A percentile compares a stretch with the other conserved stretches of the same genome.
phyloP scores from a whole-genome alignment of 768 basidiomycete species.

The Boletus rubescentipes region DNA sequence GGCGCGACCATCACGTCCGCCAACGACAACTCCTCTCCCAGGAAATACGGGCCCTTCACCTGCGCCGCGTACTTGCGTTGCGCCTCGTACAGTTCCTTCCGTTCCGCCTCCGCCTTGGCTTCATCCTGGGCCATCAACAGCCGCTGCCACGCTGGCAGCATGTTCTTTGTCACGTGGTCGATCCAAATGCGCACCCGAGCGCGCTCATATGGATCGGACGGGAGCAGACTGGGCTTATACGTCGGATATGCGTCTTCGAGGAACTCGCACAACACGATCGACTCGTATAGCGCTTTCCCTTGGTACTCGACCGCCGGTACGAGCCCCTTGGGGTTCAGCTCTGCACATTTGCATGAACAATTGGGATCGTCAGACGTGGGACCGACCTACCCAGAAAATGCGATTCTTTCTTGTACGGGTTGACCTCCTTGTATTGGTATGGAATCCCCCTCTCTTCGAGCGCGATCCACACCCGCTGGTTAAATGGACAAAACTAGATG shows the following conservation, averaged over 20 bases:
- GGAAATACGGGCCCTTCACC: conserved; percentile 53
- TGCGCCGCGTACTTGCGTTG: conserved; percentile 37
- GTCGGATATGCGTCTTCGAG: conserved; percentile 56
- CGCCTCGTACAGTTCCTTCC: conserved; percentile 38
- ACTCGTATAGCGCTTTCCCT: conserved; percentile 60
- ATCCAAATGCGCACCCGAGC: conserved; percentile 56
- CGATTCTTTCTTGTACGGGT: conserved; percentile 68
- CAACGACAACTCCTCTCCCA: conserved; percentile 51
- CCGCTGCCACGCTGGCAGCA: conserved; percentile 53
- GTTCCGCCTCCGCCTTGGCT: conserved; percentile 36
- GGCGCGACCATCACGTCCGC: conserved; percentile 58
- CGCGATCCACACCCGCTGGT: conserved; percentile 63
- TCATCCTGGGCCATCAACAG: conserved; percentile 40
- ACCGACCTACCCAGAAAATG: conserved; percentile 47
- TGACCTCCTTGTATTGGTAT: conserved; percentile 67
- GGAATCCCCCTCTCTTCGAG: conserved; percentile 66
- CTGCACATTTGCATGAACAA: neutral
- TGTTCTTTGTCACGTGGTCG: conserved; percentile 51
- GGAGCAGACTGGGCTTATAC: conserved; percentile 47
- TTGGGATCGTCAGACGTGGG: neutral
- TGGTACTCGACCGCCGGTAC: conserved; percentile 58
- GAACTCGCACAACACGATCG: conserved; percentile 62
- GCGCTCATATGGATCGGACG: conserved; percentile 49
- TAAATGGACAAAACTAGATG: conserved; percentile 53
- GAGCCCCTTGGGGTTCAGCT: conserved; percentile 68